These are phyloP conservation scores for Trichosporon asahii DNA, from an alignment of 1,284 basidiomycete species.

Conservation along the genomic window DNA sequence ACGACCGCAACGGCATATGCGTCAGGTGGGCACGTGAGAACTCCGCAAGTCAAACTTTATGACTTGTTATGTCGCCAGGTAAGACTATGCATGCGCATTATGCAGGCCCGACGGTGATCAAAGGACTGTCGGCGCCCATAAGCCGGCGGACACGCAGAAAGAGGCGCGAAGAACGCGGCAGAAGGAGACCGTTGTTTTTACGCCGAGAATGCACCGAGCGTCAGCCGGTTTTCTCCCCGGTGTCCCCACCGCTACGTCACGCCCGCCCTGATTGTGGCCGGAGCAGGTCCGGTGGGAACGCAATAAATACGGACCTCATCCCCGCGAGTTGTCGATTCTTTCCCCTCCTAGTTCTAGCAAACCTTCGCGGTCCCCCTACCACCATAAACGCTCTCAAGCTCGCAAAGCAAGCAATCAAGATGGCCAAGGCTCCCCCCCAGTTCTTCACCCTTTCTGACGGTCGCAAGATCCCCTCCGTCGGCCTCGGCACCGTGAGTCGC, in stretches of 20 bases:
- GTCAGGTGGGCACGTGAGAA: not conserved
- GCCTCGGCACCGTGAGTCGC: slow-evolving; percentile 55
- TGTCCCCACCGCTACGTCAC: not conserved
- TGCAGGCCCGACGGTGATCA: not conserved
- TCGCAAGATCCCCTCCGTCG: slow-evolving; percentile 50
- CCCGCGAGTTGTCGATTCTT: not conserved
- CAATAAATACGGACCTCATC: not conserved
- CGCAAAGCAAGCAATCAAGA: not conserved
- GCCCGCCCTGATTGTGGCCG: not conserved
- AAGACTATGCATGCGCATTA: not conserved
- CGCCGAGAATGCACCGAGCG: not conserved
- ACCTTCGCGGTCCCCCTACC: not conserved
- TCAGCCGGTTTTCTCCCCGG: not conserved
- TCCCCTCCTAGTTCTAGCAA: not conserved
- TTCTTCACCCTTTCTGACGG: slow-evolving; percentile 50
- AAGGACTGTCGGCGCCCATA: not conserved
- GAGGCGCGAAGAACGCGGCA: not conserved
- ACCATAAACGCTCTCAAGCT: not conserved
- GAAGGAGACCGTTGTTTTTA: not conserved
- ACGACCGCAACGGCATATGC: not conserved
- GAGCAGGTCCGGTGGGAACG: slow-evolving; percentile 4
- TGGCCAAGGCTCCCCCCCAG: slow-evolving; percentile 10
- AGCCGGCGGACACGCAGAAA: not conserved
- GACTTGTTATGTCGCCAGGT: too few species aligned
- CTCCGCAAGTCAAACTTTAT: not conserved